Conservation (phyloP, 768 basidiomycete genomes). For the Pleurotus ostreatus region DNA sequence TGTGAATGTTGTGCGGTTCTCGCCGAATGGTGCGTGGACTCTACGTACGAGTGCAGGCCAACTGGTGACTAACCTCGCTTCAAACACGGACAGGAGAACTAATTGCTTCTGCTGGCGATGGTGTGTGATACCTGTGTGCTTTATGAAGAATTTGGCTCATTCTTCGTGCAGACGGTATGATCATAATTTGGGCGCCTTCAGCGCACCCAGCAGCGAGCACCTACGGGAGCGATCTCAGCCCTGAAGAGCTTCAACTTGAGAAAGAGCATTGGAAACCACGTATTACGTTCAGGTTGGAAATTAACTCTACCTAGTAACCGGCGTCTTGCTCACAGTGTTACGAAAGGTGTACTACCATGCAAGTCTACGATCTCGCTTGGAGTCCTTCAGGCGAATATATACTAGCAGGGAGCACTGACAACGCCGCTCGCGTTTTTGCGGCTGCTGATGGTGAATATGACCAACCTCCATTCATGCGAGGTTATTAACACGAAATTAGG, state of each 20-base stretch:
- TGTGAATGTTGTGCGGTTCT: slow-evolving; percentile 95
- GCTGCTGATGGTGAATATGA: slow-evolving; percentile 56
- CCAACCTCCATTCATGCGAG: slow-evolving; percentile 48
- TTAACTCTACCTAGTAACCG: background rate
- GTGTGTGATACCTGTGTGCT: slow-evolving; percentile 39
- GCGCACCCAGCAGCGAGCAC: slow-evolving; percentile 63
- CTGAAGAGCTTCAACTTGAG: slow-evolving; percentile 82
- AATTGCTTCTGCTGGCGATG: slow-evolving; percentile 96
- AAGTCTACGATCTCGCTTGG: slow-evolving; percentile 98
- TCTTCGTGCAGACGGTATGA: slow-evolving; percentile 77
- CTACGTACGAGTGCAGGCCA: background rate
- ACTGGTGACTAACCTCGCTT: background rate
- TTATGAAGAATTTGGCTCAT: slow-evolving; percentile 3
- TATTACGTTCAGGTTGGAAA: slow-evolving; percentile 73
- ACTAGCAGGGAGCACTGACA: slow-evolving; percentile 96
- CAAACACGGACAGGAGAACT: slow-evolving; percentile 58
- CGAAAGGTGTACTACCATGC: slow-evolving; percentile 85
- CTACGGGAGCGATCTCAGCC: slow-evolving; percentile 78
- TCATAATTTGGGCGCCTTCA: slow-evolving; percentile 92
- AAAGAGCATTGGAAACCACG: slow-evolving; percentile 95
- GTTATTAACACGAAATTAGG: slow-evolving; percentile 40
- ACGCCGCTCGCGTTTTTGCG: slow-evolving; percentile 82
- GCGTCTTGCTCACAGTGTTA: background rate
- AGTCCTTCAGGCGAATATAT: slow-evolving; percentile 93
- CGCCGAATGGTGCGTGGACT: slow-evolving; percentile 74